These are phyloP conservation scores for Acanthamoeba triangularis DNA, from an alignment of 208 protist genomes.

Conservation along the genomic window DNA sequence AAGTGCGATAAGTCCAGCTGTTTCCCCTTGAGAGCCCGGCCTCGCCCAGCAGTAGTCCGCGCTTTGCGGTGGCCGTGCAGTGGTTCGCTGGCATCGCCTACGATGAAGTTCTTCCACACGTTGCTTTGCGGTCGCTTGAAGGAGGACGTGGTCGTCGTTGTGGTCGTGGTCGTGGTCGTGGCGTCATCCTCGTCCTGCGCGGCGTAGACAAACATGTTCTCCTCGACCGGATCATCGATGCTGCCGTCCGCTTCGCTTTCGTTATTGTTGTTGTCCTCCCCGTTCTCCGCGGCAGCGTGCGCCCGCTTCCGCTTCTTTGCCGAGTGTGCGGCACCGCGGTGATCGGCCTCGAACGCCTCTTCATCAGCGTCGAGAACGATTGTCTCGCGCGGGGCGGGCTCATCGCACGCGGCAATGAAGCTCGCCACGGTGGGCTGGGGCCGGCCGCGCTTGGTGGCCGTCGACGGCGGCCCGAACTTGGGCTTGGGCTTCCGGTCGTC, in stretches of 20 bases:
- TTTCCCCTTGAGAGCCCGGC: slow-evolving; percentile 12
- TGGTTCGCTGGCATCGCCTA: not conserved
- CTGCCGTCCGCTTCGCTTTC: slow-evolving; percentile 19
- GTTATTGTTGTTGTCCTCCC: not conserved
- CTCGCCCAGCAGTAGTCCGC: not conserved
- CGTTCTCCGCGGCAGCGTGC: not conserved
- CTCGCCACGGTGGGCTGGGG: not conserved
- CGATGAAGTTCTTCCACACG: slow-evolving; percentile 65
- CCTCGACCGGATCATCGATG: slow-evolving; percentile 41
- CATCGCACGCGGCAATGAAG: slow-evolving; percentile 31
- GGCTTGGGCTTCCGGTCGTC: not conserved
- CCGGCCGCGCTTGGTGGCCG: not conserved
- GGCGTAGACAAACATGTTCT: slow-evolving; percentile 64
- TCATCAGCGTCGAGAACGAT: not conserved
- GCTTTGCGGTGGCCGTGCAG: not conserved
- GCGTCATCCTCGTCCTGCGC: slow-evolving; percentile 7
- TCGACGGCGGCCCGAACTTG: not conserved
- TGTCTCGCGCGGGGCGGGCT: not conserved
- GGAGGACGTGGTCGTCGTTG: not conserved
- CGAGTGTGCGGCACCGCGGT: not conserved
- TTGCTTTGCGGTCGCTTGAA: slow-evolving; percentile 55
- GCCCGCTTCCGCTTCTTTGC: not conserved
- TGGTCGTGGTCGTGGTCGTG: not conserved
- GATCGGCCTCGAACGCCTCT: not conserved
- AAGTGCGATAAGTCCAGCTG: slow-evolving; percentile 58